Evolutionary conservation across 352 stramenopile genomes (phyloP).

Genomic region (Globisporangium abappressorium): DNA sequence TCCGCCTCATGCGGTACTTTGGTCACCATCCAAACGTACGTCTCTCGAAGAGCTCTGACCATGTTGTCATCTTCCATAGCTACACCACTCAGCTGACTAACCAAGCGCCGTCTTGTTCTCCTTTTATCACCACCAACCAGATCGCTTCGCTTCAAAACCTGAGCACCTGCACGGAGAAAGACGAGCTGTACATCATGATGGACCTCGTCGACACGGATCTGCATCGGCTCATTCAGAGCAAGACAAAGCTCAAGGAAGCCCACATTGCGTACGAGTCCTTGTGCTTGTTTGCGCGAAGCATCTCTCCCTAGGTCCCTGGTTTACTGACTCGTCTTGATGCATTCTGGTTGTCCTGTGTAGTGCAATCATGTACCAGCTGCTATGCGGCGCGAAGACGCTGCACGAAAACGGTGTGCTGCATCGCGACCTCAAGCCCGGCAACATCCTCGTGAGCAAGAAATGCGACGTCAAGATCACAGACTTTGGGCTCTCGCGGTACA

Average conservation of each 20-base stretch:
- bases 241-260: slow-evolving; percentile 81
- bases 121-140: slow-evolving; percentile 17
- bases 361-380: slow-evolving; percentile 93
- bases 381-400: slow-evolving; percentile 88
- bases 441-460: slow-evolving; percentile 85
- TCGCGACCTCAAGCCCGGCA: slow-evolving; percentile 79
- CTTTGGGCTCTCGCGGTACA: slow-evolving; percentile 75
- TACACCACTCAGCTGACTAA: background rate
- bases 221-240: slow-evolving; percentile 86
- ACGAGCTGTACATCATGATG: slow-evolving; percentile 96
- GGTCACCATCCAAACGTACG: slow-evolving; percentile 85
- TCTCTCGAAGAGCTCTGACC: background rate
- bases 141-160: slow-evolving; percentile 79
- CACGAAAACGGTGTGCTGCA: slow-evolving; percentile 90
- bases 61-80: background rate
- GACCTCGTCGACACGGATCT: slow-evolving; percentile 93
- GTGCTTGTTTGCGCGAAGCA: background rate
- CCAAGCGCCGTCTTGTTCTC: background rate
- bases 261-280: slow-evolving; percentile 51
- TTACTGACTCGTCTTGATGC: slow-evolving; percentile 28
- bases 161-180: slow-evolving; percentile 82
- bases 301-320: too few relatives aligned
- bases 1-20: slow-evolving; percentile 90
- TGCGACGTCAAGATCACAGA: slow-evolving; percentile 87
- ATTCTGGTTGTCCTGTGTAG: slow-evolving; percentile 25